Conservation (phyloP, 305 asterid genomes). For the Rubia tinctorum region DNA sequence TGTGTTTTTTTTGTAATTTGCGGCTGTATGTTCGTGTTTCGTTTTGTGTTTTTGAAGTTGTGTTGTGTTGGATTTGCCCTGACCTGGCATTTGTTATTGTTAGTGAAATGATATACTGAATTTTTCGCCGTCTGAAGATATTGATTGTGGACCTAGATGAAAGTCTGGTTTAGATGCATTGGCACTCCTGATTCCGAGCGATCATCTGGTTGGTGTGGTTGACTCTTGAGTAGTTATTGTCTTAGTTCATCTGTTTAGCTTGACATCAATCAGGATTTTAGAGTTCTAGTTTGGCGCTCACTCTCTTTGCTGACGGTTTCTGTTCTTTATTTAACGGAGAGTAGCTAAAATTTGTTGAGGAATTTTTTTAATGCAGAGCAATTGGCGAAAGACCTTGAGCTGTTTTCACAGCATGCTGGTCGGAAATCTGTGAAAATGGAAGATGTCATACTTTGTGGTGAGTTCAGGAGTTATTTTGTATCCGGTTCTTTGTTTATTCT, state of each 20-base stretch:
- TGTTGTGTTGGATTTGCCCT: background rate
- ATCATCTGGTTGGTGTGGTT: background rate
- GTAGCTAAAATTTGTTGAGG: background rate
- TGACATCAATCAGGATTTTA: background rate
- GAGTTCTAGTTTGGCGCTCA: background rate
- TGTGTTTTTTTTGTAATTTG: background rate
- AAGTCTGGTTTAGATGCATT: background rate
- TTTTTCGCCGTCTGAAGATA: background rate
- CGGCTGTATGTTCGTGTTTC: background rate
- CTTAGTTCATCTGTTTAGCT: background rate
- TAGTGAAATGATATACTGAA: background rate
- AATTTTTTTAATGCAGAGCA: slow-evolving; percentile 49
- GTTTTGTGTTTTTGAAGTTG: background rate
- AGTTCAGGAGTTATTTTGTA: slow-evolving; percentile 14
- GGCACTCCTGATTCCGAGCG: background rate
- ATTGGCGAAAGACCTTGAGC: slow-evolving; percentile 82
- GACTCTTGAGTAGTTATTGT: background rate
- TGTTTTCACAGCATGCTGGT: slow-evolving; percentile 86
- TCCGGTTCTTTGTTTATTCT: background rate
- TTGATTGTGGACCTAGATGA: background rate
- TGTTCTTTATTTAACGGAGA: background rate
- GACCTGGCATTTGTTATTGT: background rate
- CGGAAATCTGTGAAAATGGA: slow-evolving; percentile 92
- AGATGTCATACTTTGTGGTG: slow-evolving; percentile 87
- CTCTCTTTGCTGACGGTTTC: background rate